Conservation (phyloP, 768 basidiomycete genomes). For the Fomitopsis pulvina region DNA sequence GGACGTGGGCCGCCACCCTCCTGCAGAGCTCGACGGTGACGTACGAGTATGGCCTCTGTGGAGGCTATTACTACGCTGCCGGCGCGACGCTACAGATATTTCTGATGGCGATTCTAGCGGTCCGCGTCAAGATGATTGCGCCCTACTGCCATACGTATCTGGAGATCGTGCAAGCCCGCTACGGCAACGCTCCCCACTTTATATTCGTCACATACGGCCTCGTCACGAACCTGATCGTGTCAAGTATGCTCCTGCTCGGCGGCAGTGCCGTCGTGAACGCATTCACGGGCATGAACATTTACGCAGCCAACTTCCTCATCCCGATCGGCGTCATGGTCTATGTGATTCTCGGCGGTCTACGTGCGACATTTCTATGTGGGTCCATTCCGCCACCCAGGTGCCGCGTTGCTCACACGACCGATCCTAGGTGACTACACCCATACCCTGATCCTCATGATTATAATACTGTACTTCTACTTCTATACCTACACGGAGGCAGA, state of each 20-base stretch:
- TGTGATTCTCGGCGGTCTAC: slow-evolving; percentile 28
- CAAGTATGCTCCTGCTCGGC: slow-evolving; percentile 30
- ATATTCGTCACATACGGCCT: slow-evolving; percentile 21
- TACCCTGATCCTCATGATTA: slow-evolving; percentile 30
- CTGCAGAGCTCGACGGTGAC: slow-evolving; percentile 22
- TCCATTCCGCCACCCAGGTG: background rate
- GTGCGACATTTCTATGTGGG: slow-evolving; percentile 27
- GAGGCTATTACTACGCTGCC: slow-evolving; percentile 23
- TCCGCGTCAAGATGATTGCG: slow-evolving; percentile 28
- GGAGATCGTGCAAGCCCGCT: slow-evolving; percentile 28
- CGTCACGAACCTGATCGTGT: slow-evolving; percentile 26
- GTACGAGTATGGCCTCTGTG: slow-evolving; percentile 21
- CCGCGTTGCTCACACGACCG: background rate
- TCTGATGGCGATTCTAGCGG: slow-evolving; percentile 20
- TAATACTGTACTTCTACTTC: slow-evolving; percentile 26
- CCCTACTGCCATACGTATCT: slow-evolving; percentile 30
- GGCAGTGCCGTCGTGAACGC: slow-evolving; percentile 32
- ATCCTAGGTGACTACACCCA: slow-evolving; percentile 25
- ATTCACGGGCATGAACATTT: slow-evolving; percentile 34
- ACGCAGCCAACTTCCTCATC: slow-evolving; percentile 34
- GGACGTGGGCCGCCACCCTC: slow-evolving; percentile 27
- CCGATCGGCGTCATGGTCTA: slow-evolving; percentile 35
- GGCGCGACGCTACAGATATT: slow-evolving; percentile 24
- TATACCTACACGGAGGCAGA: slow-evolving; percentile 24
- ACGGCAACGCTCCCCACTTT: slow-evolving; percentile 23